Conservation (phyloP, 179 eudicot genomes). For the Gypsophila paniculata region DNA sequence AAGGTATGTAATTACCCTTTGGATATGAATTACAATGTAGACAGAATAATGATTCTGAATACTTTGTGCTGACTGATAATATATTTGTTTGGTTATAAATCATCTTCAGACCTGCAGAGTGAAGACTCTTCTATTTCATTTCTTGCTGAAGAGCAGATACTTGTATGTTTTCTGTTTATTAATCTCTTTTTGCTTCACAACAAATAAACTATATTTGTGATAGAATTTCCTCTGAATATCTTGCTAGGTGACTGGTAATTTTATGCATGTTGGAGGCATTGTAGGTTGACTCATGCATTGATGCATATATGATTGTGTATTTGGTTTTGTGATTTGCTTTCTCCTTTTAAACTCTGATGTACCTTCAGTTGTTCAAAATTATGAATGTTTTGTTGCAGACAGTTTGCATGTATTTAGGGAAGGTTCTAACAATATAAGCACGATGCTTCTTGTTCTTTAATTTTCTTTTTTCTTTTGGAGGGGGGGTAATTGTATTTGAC, state of each 20-base stretch:
- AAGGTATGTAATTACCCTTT: conserved; percentile 43
- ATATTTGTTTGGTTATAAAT: conserved; percentile 17
- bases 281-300: neutral
- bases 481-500: neutral
- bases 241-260: neutral
- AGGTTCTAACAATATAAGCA: neutral
- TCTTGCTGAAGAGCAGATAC: conserved; percentile 87
- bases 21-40: conserved; percentile 8
- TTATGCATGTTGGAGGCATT: conserved; percentile 3
- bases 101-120: conserved; percentile 46
- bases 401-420: neutral
- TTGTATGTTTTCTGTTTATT: conserved; percentile 45
- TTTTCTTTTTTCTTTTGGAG: neutral
- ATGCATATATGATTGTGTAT: neutral
- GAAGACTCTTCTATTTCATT: conserved; percentile 61
- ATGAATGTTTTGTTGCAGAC: neutral
- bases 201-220: neutral
- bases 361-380: neutral
- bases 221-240: neutral
- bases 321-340: conserved; percentile 7
- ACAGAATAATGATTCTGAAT: neutral
- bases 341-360: neutral
- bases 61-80: conserved; percentile 2
- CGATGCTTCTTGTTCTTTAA: neutral
- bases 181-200: neutral